Conservation (phyloP, 1,139 yeast genomes). For the Protomyces gravidus region DNA sequence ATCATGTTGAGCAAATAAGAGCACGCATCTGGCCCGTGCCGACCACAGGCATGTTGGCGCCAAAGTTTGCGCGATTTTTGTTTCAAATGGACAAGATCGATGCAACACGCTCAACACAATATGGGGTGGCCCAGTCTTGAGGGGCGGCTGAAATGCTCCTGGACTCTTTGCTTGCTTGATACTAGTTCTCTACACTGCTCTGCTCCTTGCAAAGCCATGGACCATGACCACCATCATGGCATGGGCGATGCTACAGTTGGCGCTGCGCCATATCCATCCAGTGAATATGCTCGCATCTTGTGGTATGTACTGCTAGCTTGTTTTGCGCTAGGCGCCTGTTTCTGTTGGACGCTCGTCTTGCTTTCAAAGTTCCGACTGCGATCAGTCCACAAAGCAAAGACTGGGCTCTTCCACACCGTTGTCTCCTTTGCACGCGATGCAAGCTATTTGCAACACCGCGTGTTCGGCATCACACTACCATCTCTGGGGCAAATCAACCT, state of each 20-base stretch:
- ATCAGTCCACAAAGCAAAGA: neutral
- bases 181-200: no score
- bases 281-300: neutral
- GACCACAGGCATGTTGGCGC: no score
- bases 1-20: no score
- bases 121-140: no score
- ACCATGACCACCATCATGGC: neutral
- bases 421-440: slow-evolving; percentile 8
- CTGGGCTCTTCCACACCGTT: neutral
- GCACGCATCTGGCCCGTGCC: no score
- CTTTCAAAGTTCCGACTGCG: neutral
- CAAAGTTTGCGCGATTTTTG: neutral
- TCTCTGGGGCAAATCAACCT: neutral
- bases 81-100: neutral
- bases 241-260: neutral
- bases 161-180: no score
- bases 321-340: neutral
- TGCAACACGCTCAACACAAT: no score
- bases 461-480: slow-evolving; percentile 4
- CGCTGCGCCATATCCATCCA: neutral
- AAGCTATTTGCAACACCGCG: slow-evolving; percentile 1
- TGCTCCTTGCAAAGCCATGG: no score
- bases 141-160: no score
- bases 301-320: neutral
- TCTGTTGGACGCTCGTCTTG: neutral